Base-by-base conservation (phyloP, 805 yeast genomes). In the Yamadazyma laniorum region DNA sequence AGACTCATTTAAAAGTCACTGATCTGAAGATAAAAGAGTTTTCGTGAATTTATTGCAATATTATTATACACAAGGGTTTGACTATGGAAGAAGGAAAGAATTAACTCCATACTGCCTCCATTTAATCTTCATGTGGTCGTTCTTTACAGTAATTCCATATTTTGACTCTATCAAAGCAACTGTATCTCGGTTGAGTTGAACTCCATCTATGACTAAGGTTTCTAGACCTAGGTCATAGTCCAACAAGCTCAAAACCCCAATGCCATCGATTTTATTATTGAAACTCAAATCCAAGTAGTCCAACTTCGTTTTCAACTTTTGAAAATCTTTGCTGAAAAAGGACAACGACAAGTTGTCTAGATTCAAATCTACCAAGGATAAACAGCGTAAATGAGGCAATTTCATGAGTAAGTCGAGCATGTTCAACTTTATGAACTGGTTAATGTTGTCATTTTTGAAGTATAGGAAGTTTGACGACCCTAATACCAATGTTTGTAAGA, bases 61-160 rank as follows among this genome's bases (percentile, higher is more conserved):
- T n/a, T n/a, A n/a, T n/a, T n/a, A n/a, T n/a, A n/a, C n/a, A n/a
- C n/a, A n/a, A n/a, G n/a, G n/a, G n/a, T n/a, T n/a, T n/a, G 11
- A 12, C 21, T 29, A 35, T 9, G 39, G 32, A 29, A 29, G 23
- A 15, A n/a, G 21, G 33, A 55, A 55, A 14, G 64, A 52, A 42
- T 66, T 68, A 11, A 57, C 48, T 2, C 72, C 71, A 48, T 57
- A 68, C 21, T 45, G 50, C 32, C 52, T 49, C 73, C 74, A 68
- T 40, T 48, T 50, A 5, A 38, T 40, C 35, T 47, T 55, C 29
- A 50, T 44, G 2, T 48, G 49, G 38, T 67, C 68, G 31, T 55
- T 53, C 17, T 36, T 42, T 2, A 65, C 38, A 2, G 23, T 28
- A 2, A 43, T 44, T 3, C 53, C 55, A 32, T 47, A 50, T 3